Evolutionary conservation across 495 filamentous ascomycete genomes (phyloP).

Genomic region (Tetracladium marchalianum): DNA sequence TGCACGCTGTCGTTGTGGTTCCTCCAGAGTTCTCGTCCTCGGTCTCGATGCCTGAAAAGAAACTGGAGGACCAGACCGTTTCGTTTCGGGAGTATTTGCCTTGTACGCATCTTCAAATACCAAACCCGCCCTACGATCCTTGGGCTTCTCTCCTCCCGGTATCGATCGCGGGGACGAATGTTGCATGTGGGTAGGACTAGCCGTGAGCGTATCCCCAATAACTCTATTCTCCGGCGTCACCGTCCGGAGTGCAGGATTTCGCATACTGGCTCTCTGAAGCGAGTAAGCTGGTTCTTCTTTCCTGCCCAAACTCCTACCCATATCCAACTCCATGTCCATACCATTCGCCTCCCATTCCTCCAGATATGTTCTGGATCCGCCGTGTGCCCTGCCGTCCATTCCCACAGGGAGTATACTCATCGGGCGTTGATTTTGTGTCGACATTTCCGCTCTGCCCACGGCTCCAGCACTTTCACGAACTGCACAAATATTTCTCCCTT

Average conservation of each 20-base stretch:
- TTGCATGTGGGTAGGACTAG: slow-evolving; percentile 6
- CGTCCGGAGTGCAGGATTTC: slow-evolving; percentile 33
- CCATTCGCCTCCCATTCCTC: slow-evolving; percentile 24
- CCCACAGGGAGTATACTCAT: slow-evolving; percentile 27
- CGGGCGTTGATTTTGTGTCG: slow-evolving; percentile 14
- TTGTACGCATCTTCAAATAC: slow-evolving; percentile 39
- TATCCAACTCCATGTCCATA: not conserved
- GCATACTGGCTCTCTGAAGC: slow-evolving; percentile 8
- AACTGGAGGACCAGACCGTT: slow-evolving; percentile 10
- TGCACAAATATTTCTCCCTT: too few species aligned
- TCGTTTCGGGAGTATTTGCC: slow-evolving; percentile 12
- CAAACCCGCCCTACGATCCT: slow-evolving; percentile 34
- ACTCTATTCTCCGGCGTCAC: slow-evolving; percentile 42
- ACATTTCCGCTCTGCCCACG: too few species aligned
- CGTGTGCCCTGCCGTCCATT: slow-evolving; percentile 21
- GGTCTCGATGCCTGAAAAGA: slow-evolving; percentile 27
- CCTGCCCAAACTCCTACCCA: slow-evolving; percentile 19
- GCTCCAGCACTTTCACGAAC: too few species aligned
- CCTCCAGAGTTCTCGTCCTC: slow-evolving; percentile 42
- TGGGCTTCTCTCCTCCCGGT: slow-evolving; percentile 17
- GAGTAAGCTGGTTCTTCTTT: slow-evolving; percentile 7
- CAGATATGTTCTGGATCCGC: slow-evolving; percentile 10
- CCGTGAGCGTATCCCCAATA: slow-evolving; percentile 16
- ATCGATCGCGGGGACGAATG: slow-evolving; percentile 29
- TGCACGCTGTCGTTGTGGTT: slow-evolving; percentile 27